Evolutionary conservation across 169 alveolate genomes (phyloP).

Genomic region (Plasmodium vinckei): DNA sequence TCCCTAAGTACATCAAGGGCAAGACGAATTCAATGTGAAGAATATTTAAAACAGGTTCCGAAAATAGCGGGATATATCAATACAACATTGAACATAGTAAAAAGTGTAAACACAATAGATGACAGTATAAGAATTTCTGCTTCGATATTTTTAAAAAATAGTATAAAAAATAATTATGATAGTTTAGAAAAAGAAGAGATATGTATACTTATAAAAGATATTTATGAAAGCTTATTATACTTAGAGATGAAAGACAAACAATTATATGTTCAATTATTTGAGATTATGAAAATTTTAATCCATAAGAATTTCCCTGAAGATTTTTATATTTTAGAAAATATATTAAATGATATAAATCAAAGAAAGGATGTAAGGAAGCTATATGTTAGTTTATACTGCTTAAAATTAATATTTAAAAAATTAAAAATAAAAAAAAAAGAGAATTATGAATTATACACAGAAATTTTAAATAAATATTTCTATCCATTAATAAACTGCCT

Average conservation of each 20-base stretch:
- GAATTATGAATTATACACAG: constrained; percentile 49
- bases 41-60: constrained; percentile 38
- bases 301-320: constrained; percentile 48
- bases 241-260: constrained; percentile 68
- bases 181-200: constrained; percentile 48
- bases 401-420: constrained; percentile 58
- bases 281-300: constrained; percentile 56
- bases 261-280: constrained; percentile 43
- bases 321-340: constrained; percentile 35
- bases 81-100: constrained; percentile 32
- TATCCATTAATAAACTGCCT: constrained; percentile 59
- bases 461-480: constrained; percentile 53
- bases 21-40: constrained; percentile 42
- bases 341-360: constrained; percentile 50
- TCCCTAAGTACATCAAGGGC: constrained; percentile 61
- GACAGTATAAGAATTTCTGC: constrained; percentile 60
- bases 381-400: constrained; percentile 57
- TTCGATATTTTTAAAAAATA: constrained; percentile 46
- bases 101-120: constrained; percentile 34
- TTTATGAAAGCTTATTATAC: constrained; percentile 45
- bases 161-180: constrained; percentile 49
- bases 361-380: constrained; percentile 50
- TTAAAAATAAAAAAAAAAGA: constrained; percentile 62
- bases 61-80: constrained; percentile 51
- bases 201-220: constrained; percentile 37